Conservation (phyloP, 148 eudicot species). For the Hydrangea macrophylla region DNA sequence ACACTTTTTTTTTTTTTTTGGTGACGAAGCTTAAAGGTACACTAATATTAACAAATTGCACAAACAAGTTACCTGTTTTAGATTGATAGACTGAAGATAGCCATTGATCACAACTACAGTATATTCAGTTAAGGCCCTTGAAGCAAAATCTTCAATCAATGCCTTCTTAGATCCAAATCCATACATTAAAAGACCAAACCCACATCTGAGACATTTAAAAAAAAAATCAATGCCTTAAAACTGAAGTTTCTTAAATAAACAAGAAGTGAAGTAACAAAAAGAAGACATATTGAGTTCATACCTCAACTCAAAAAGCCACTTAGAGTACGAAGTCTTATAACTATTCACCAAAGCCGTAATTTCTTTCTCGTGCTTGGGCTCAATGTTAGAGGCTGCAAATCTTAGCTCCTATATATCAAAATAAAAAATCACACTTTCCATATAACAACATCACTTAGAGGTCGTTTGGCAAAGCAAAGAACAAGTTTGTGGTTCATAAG, state of each 20-base stretch:
- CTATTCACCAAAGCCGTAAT: constrained; percentile 45
- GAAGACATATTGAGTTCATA: constrained; percentile 8
- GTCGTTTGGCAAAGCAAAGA: no score
- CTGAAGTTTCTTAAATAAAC: not conserved
- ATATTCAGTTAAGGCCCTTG: constrained; percentile 60
- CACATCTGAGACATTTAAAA: constrained; percentile 47
- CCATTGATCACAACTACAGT: constrained; percentile 83
- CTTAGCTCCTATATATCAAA: constrained; percentile 60
- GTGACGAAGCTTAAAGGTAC: no score
- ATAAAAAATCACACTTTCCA: not conserved
- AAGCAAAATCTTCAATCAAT: constrained; percentile 89
- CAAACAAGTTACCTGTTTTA: constrained; percentile 63
- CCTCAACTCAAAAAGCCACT: constrained; percentile 77
- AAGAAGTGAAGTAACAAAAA: constrained; percentile 1
- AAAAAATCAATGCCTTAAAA: constrained; percentile 3
- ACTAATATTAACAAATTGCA: not conserved
- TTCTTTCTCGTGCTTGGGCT: constrained; percentile 83
- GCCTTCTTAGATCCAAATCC: constrained; percentile 97
- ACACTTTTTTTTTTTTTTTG: no score
- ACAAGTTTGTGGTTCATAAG: no score
- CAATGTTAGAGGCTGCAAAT: constrained; percentile 52
- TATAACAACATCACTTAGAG: not conserved
- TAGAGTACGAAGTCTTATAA: constrained; percentile 52
- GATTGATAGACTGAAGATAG: constrained; percentile 84
- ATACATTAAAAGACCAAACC: constrained; percentile 91